phyloP scores from a whole-genome alignment of 2,329 filamentous ascomycete species.

The Pezicula carpinea region DNA sequence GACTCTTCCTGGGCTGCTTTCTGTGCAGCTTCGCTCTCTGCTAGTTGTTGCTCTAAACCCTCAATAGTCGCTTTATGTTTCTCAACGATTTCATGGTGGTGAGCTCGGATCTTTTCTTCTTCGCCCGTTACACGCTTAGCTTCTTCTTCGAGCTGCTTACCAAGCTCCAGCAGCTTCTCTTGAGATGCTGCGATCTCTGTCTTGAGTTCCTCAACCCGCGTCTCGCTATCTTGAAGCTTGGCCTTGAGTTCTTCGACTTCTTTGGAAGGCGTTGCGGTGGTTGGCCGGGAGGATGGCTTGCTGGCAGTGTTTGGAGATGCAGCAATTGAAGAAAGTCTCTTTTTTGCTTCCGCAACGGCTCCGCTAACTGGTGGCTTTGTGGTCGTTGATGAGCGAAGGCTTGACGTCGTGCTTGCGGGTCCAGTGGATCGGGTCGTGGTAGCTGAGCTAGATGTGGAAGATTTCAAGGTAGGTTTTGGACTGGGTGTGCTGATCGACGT shows the following conservation, averaged over 20 bases:
- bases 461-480: slow-evolving; percentile 31
- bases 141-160: slow-evolving; percentile 43
- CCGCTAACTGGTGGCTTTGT: slow-evolving; percentile 32
- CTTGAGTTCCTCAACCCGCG: slow-evolving; percentile 52
- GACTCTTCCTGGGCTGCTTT: slow-evolving; percentile 23
- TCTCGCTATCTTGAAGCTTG: slow-evolving; percentile 53
- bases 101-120: slow-evolving; percentile 37
- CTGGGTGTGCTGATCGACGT: slow-evolving; percentile 25
- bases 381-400: slow-evolving; percentile 23
- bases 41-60: slow-evolving; percentile 21
- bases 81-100: slow-evolving; percentile 43
- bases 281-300: slow-evolving; percentile 36
- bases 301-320: slow-evolving; percentile 30
- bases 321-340: slow-evolving; percentile 50
- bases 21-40: slow-evolving; percentile 14
- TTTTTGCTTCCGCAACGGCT: slow-evolving; percentile 46
- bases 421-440: slow-evolving; percentile 27
- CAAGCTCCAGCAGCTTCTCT: slow-evolving; percentile 50
- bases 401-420: slow-evolving; percentile 30
- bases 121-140: slow-evolving; percentile 31
- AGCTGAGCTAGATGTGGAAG: slow-evolving; percentile 34
- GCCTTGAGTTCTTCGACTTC: slow-evolving; percentile 56
- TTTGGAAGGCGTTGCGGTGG: slow-evolving; percentile 41
- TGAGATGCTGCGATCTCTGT: slow-evolving; percentile 51
- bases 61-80: slow-evolving; percentile 43